Evolutionary conservation across 2,329 filamentous ascomycete genomes (phyloP).

Genomic region (Botrytis squamosa): DNA sequence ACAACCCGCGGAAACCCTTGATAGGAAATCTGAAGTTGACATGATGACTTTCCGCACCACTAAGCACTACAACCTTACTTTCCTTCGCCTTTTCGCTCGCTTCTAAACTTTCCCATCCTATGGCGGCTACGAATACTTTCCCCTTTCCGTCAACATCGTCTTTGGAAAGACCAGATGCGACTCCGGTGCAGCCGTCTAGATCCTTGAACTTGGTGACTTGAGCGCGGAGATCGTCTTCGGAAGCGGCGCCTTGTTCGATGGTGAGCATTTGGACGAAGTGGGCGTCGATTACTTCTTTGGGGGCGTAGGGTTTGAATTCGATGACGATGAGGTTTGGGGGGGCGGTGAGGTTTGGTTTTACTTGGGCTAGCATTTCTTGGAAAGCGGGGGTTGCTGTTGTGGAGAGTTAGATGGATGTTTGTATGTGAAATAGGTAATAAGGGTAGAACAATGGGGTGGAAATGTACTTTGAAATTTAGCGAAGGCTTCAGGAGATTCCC

Average conservation of each 20-base stretch:
- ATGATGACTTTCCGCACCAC: not conserved
- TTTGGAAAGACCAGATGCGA: conserved; percentile 21
- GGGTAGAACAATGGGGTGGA: not conserved
- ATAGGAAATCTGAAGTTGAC: conserved; percentile 4
- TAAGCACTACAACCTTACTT: not conserved
- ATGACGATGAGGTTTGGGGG: conserved; percentile 32
- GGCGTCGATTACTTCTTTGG: conserved; percentile 36
- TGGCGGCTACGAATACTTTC: not conserved
- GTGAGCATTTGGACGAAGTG: conserved; percentile 43
- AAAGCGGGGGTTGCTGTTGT: not conserved
- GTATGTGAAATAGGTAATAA: not conserved
- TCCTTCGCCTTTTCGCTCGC: not conserved
- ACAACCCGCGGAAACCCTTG: not conserved
- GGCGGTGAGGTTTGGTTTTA: conserved; percentile 32
- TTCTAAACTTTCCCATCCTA: conserved; percentile 8
- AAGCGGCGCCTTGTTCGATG: conserved; percentile 44
- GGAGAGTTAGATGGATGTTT: not conserved
- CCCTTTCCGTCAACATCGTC: conserved; percentile 5
- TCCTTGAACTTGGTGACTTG: conserved; percentile 28
- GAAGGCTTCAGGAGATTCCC: conserved; percentile 31
- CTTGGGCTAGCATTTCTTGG: conserved; percentile 21
- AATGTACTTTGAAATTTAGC: conserved; percentile 26
- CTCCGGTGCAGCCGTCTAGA: conserved; percentile 34
- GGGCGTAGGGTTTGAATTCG: conserved; percentile 36
- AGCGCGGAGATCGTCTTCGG: conserved; percentile 40